These are phyloP conservation scores for Rhizomucor pusillus DNA, from an alignment of 371 early-diverging fungal genomes.

Conservation along the genomic window DNA sequence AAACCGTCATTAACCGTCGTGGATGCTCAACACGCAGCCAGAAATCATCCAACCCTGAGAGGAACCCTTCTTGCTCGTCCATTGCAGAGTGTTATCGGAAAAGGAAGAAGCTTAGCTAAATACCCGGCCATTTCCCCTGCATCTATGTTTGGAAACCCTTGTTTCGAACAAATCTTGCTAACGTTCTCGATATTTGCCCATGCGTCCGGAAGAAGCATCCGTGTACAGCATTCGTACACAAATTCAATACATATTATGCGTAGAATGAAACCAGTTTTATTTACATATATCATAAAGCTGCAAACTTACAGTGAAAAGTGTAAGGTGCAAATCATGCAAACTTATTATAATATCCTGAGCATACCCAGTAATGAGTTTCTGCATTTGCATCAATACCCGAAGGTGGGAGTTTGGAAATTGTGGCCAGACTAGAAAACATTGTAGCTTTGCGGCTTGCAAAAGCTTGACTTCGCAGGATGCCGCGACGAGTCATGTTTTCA, in stretches of 20 bases:
- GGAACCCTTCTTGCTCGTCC: not conserved
- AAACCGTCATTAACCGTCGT: constrained; percentile 31
- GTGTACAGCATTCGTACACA: too few species aligned
- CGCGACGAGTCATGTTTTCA: constrained; percentile 11
- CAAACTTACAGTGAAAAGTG: too few species aligned
- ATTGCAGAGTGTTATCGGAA: not conserved
- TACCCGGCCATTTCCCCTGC: too few species aligned
- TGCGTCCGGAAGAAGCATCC: too few species aligned
- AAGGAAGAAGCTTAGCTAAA: too few species aligned
- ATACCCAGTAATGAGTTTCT: constrained; percentile 14
- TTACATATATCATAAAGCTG: too few species aligned
- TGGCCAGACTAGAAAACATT: constrained; percentile 4
- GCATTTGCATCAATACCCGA: constrained; percentile 2
- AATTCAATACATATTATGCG: too few species aligned
- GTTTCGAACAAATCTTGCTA: too few species aligned
- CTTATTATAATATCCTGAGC: constrained; percentile 7
- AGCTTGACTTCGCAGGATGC: constrained; percentile 9
- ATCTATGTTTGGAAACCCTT: too few species aligned
- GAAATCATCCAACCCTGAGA: constrained; percentile 29
- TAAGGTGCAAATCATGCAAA: too few species aligned
- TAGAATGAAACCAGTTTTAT: too few species aligned
- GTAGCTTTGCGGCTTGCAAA: not conserved
- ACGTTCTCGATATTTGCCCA: too few species aligned
- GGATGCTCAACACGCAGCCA: constrained; percentile 30
- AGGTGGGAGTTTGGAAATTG: not conserved